These are phyloP conservation scores for Pyrrhoderma lamaoense DNA, from an alignment of 1,284 basidiomycete species.

Conservation along the genomic window DNA sequence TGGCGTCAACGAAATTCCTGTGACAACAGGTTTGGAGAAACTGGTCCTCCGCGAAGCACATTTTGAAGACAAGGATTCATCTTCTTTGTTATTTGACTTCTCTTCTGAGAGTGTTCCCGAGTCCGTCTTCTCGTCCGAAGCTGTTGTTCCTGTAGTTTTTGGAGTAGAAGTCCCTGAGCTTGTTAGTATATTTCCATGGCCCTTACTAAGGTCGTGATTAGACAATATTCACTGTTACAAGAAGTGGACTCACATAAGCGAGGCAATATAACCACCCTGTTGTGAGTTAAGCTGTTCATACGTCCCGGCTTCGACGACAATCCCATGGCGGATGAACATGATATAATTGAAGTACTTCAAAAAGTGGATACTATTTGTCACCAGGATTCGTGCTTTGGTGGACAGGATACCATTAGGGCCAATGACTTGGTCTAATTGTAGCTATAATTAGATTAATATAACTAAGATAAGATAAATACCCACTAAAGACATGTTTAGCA, in stretches of 20 bases:
- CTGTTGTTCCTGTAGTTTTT: conserved; percentile 28
- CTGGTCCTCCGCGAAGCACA: conserved; percentile 43
- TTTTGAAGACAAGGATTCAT: conserved; percentile 29
- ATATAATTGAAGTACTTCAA: conserved; percentile 76
- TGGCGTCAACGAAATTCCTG: conserved; percentile 30
- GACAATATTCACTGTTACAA: neutral
- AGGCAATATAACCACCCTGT: conserved; percentile 52
- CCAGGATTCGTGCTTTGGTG: conserved; percentile 80
- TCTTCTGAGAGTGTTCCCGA: conserved; percentile 18
- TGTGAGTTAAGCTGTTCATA: conserved; percentile 54
- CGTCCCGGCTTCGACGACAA: conserved; percentile 73
- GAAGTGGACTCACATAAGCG: conserved; percentile 57
- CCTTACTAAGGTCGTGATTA: conserved; percentile 25
- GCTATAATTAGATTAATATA: conserved; percentile 20
- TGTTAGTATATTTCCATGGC: conserved; percentile 34
- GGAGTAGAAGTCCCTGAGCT: conserved; percentile 54
- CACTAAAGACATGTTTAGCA: conserved; percentile 57
- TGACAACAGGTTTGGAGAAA: conserved; percentile 44
- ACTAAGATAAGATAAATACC: conserved; percentile 14
- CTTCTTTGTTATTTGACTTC: conserved; percentile 21
- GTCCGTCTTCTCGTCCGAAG: conserved; percentile 33
- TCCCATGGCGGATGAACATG: conserved; percentile 74
- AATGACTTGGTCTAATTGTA: conserved; percentile 68
- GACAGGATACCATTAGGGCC: conserved; percentile 83
- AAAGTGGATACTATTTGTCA: conserved; percentile 87